Evolutionary conservation across 257 asterid genomes (phyloP), one percentile per base, ranked within the genome.

Genomic region (Penstemon davidsonii): DNA sequence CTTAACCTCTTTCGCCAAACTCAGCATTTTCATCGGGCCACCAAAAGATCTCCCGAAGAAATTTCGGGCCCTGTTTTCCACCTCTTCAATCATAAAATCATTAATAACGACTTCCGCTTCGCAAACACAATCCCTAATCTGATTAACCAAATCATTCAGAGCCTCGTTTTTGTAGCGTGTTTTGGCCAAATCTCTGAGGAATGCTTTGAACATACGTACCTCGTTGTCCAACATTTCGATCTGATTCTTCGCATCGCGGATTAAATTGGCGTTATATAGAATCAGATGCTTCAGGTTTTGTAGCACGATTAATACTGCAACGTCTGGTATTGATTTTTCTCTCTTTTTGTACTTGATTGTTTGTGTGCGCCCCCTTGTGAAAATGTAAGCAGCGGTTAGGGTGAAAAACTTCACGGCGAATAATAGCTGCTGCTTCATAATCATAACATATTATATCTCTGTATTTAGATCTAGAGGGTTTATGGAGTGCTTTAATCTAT

Each of bases 331-430:
- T n/a, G 84, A 78, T 33, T 52, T 74, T n/a, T 3, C 4, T 51
- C 80, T 0, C 10, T 12, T 59, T 7, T 51, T 15, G 69, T 71
- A 73, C 10, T 62, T 64, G 73, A 42, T 40, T 0, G 73, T 13
- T 8, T 80, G 79, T 0, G 86, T 81, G 47, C 83, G 83, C 8
- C 81, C 75, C 51, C 83, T 77, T 0, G 86, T 81, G 79, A 81
- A 81, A 53, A 81, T 8, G 67, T 80, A 80, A 3, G 47, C 73
- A 67, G 82, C 65, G 75, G 80, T 62, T 4, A 80, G 69, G 36
- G 82, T 39, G 54, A 80, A 19, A 1, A 80, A 47, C 64, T 80
- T 80, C 66, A 61, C 42, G 8, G 80, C 78, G 10, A 70, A 52
- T 5, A 73, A 15, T 9, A 80, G 70, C 73, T 75, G 83, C 73